Conservation (phyloP, 768 basidiomycete genomes). For the Boletus subparvulus region DNA sequence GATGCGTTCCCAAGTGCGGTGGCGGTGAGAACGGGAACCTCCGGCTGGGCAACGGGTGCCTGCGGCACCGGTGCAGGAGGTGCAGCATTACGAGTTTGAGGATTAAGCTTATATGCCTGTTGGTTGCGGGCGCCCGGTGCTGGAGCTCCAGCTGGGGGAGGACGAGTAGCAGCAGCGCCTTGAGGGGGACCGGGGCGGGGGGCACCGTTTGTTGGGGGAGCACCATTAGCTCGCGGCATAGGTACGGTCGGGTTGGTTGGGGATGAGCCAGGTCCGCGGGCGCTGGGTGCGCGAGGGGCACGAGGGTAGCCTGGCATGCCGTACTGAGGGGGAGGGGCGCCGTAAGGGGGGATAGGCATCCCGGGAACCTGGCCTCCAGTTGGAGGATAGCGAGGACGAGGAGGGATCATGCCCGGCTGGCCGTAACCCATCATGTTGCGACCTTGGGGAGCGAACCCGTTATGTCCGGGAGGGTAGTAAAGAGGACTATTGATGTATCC, state of each 20-base stretch:
- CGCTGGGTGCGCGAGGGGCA: constrained; percentile 57
- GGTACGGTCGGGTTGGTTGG: constrained; percentile 63
- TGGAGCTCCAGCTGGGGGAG: constrained; percentile 45
- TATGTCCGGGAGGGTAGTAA: constrained; percentile 77
- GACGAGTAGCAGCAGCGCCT: constrained; percentile 44
- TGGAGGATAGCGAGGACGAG: constrained; percentile 81
- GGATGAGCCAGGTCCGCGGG: constrained; percentile 69
- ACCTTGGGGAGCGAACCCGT: constrained; percentile 68
- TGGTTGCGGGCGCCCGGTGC: constrained; percentile 40
- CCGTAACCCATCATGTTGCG: constrained; percentile 76
- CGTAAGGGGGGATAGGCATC: constrained; percentile 78
- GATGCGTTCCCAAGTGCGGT: constrained; percentile 57
- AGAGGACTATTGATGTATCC: constrained; percentile 47
- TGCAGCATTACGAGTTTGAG: constrained; percentile 37
- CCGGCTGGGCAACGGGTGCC: constrained; percentile 45
- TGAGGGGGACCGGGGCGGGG: constrained; percentile 47
- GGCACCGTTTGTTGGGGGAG: constrained; percentile 54
- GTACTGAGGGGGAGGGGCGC: constrained; percentile 73
- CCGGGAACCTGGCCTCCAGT: constrained; percentile 67
- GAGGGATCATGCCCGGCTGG: constrained; percentile 85
- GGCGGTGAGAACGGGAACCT: constrained; percentile 59
- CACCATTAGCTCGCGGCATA: constrained; percentile 64
- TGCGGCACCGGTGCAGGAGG: constrained; percentile 34
- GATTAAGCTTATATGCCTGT: constrained; percentile 34
- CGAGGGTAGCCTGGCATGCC: constrained; percentile 67